Evolutionary conservation across 805 yeast genomes (phyloP), one percentile per base, ranked within the genome.

Genomic region (Zygosaccharomyces bisporus): DNA sequence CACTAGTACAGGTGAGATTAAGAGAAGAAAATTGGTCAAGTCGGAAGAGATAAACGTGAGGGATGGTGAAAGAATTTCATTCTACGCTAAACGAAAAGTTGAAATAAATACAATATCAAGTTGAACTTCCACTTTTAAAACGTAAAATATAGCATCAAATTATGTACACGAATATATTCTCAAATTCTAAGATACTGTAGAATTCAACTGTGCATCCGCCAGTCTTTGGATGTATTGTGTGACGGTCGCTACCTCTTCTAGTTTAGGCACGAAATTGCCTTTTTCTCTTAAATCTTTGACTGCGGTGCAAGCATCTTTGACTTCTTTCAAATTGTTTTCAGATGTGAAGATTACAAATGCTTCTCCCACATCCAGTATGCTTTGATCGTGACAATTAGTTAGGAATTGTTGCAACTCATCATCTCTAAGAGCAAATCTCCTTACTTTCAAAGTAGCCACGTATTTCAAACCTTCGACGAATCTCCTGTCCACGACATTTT

Each of bases 391-490:
- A 13, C 56, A 48, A 24, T 49, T 49, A 13, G 46, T 45, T 14
- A 53, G 21, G 25, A 64, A 44, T 14, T 67, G 69, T 44, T 64
- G 58, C 16, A 70, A 71, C 43, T 72, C 73, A 4, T 64, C 69
- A 31, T 76, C 67, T 20, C 79, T 79, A 24, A 68, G 69, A 18
- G 68, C 71, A 50, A 76, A 82, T 55, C 79, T 77, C 47, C 69
- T 69, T 35, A 80, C 68, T 68, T 86, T 86, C 61, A 88, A 67
- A 56, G 78, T 72, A 20, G 95, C 87, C 32, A 87, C 76, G 52
- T 68, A 78, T 53, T 77, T 71, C 34, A 90, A 70, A 18, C 96
- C 96, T 43, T 76, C 70, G 20, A 80, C 68, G 41, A 84, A 83
- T 45, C 73, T 70, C 39, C 72, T 68, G 57, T 83, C 84, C 10